These are phyloP conservation scores for Cercospora zeina DNA, from an alignment of 2,329 filamentous ascomycete species.

Conservation along the genomic window DNA sequence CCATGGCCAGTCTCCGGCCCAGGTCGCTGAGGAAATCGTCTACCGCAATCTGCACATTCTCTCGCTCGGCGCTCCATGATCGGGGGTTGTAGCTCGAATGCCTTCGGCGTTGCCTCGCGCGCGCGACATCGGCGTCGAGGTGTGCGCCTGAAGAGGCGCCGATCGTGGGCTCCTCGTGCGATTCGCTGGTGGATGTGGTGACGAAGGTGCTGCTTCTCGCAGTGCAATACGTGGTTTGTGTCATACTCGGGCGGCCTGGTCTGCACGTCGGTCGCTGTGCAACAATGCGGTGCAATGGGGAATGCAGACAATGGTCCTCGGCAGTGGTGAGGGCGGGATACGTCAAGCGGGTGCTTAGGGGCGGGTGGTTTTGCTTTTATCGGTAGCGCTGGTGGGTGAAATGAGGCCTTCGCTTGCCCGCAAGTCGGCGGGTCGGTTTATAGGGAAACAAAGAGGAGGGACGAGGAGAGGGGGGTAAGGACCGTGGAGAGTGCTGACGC, in stretches of 20 bases:
- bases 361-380: not conserved
- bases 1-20: constrained; percentile 79
- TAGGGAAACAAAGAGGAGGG: not conserved
- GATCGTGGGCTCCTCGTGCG: constrained; percentile 48
- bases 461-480: not conserved
- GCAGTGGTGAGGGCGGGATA: not conserved
- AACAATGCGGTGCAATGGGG: constrained; percentile 1
- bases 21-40: constrained; percentile 83
- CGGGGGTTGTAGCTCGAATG: constrained; percentile 51
- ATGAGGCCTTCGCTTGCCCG: constrained; percentile 7
- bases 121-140: constrained; percentile 41
- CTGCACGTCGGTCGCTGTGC: constrained; percentile 4
- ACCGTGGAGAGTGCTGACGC: not conserved
- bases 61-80: constrained; percentile 49
- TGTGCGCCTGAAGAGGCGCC: constrained; percentile 42
- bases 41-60: constrained; percentile 55
- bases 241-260: constrained; percentile 19
- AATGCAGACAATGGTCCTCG: not conserved
- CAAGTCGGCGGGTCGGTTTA: not conserved
- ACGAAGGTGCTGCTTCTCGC: constrained; percentile 11
- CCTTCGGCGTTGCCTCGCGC: constrained; percentile 45
- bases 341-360: constrained; percentile 4
- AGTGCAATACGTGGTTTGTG: constrained; percentile 25
- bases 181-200: constrained; percentile 14
- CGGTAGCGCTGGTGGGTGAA: constrained; percentile 6